These are phyloP conservation scores for Skeletonema grethae DNA, from an alignment of 108 stramenopile genomes.

Conservation along the genomic window DNA sequence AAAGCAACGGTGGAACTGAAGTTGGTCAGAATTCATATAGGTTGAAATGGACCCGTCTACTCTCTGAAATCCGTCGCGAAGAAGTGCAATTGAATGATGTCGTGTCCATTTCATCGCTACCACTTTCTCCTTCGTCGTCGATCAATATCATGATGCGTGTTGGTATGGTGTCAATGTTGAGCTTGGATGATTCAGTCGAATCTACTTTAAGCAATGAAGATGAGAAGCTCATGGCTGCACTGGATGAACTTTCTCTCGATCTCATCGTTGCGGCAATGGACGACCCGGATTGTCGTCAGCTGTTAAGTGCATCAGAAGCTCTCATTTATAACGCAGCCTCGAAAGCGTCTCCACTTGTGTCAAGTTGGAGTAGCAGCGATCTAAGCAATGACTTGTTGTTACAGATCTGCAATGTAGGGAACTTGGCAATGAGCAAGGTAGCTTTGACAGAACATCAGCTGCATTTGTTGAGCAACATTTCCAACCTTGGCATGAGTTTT, in stretches of 20 bases:
- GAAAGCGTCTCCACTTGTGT: constrained; percentile 32
- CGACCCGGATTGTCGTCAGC: constrained; percentile 22
- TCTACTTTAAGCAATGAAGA: background rate
- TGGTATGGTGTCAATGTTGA: constrained; percentile 34
- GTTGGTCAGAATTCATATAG: constrained; percentile 15
- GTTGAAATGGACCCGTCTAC: constrained; percentile 30
- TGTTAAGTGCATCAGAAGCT: constrained; percentile 18
- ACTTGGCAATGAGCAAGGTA: constrained; percentile 19
- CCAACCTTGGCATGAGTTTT: constrained; percentile 13
- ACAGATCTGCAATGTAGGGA: constrained; percentile 25
- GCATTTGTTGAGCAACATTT: constrained; percentile 22
- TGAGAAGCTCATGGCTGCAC: constrained; percentile 24
- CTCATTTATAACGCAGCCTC: constrained; percentile 33
- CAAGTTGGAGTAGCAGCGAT: constrained; percentile 13
- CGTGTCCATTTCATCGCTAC: constrained; percentile 14
- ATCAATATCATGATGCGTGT: constrained; percentile 21
- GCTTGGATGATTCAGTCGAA: background rate
- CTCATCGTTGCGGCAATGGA: constrained; percentile 17
- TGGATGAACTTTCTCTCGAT: constrained; percentile 43
- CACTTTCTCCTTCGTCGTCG: background rate
- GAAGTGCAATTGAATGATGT: constrained; percentile 33
- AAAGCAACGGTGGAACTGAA: background rate
- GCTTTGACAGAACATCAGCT: constrained; percentile 21
- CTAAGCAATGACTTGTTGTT: constrained; percentile 10
- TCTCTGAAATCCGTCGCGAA: constrained; percentile 42